Evolutionary conservation across 768 basidiomycete species (phyloP), one percentile per base, ranked within the genome.

Genomic region (Ramaria sp.): DNA sequence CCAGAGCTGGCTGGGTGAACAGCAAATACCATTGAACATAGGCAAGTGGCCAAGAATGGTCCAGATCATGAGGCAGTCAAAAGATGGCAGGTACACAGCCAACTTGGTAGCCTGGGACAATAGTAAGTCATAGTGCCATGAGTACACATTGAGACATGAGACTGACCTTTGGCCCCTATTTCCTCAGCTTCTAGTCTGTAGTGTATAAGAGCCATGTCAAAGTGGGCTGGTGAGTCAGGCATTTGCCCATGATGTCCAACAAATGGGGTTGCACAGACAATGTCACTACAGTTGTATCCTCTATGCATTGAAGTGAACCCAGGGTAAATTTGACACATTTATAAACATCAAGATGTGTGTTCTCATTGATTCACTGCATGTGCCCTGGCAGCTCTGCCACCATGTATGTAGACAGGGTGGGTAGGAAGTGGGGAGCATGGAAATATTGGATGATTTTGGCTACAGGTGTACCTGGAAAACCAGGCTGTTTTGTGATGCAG

Each of bases 121-220:
- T n/a, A n/a, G 43, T 27, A 22, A 53, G 45, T 3, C 10, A 9
- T 27, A 20, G 51, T 11, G 19, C 19, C 7, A 10, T n/a, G n/a
- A n/a, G n/a, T n/a, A 52, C 37, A 34, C 17, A 5, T 37, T 6
- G 37, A 33, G n/a, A 12, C 27, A 7, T 17, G 45, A 19, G 7
- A 19, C 51, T 30, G 15, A 30, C 34, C 49, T 30, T 42, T 20
- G 11, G 34, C 45, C 19, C 31, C 3, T 34, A n/a, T 30, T 20
- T 19, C 37, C 9, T 20, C 41, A 19, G 22, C 41, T 27, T 48
- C 34, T 20, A 27, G 49, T 7, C 33, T 24, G 33, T 51, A 52
- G 17, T 50, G 49, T 10, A 62, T 38, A 19, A 62, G 34, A 15
- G 54, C 61, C 0, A 55, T 62, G 38, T 62, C 59, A 38, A 62